Evolutionary conservation across 345 rosid species (phyloP).

Genomic region (Rhodamnia rubescens): DNA sequence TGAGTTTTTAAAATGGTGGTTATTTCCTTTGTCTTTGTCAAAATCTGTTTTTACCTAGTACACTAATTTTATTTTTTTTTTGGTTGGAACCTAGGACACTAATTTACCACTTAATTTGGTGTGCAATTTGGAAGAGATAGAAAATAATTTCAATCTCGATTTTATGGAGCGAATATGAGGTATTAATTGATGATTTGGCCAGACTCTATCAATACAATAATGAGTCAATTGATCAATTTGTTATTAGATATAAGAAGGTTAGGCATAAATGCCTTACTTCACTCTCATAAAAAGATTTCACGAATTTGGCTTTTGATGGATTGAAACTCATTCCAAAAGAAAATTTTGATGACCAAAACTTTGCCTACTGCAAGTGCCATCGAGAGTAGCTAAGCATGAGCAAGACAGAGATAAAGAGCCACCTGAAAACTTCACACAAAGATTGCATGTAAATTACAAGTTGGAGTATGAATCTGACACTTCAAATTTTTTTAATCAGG

Average conservation of each 20-base stretch:
- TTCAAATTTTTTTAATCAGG: too few relatives aligned
- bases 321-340: not conserved
- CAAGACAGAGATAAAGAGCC: not conserved
- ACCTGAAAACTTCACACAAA: not conserved
- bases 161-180: not conserved
- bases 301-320: not conserved
- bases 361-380: not conserved
- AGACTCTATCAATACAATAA: not conserved
- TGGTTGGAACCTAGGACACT: not conserved
- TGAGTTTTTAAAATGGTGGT: not conserved
- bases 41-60: not conserved
- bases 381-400: not conserved
- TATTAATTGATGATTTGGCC: not conserved
- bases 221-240: not conserved
- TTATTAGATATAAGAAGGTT: not conserved
- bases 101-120: not conserved
- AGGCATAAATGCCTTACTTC: not conserved
- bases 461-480: not conserved
- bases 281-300: not conserved
- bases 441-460: not conserved
- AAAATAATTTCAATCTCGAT: not conserved
- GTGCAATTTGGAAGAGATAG: not conserved
- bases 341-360: not conserved
- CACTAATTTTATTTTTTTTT: too few relatives aligned
- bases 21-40: not conserved